These are phyloP conservation scores for Hanseniaspora guilliermondii DNA, from an alignment of 805 yeast genomes.

Conservation along the genomic window DNA sequence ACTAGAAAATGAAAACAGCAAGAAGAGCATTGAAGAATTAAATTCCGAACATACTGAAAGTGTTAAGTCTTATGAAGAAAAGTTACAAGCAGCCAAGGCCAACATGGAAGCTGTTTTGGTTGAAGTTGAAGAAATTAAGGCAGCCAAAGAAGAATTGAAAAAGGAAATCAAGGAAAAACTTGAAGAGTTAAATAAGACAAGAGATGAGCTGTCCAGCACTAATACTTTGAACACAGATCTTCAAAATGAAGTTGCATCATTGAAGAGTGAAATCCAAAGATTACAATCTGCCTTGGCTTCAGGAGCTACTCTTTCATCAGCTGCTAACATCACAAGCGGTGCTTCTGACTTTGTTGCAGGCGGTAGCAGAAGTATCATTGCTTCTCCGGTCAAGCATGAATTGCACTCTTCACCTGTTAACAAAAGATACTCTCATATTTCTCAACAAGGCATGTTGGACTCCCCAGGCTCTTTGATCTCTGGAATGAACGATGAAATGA, in stretches of 20 bases:
- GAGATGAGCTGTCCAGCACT: constrained; percentile 43
- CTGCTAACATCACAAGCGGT: constrained; percentile 26
- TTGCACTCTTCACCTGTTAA: constrained; percentile 9
- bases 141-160: constrained; percentile 50
- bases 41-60: constrained; percentile 38
- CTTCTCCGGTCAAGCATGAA: constrained; percentile 14
- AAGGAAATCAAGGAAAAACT: constrained; percentile 50
- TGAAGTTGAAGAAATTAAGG: constrained; percentile 47
- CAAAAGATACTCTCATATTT: constrained; percentile 15
- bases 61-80: constrained; percentile 40
- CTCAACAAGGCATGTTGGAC: constrained; percentile 19
- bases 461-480: constrained; percentile 7
- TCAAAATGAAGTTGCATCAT: constrained; percentile 42
- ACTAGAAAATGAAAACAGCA: constrained; percentile 42
- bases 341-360: constrained; percentile 22
- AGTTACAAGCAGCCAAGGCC: constrained; percentile 41
- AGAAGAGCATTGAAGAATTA: constrained; percentile 34
- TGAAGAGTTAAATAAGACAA: constrained; percentile 49
- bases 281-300: constrained; percentile 28
- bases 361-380: constrained; percentile 16
- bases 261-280: constrained; percentile 38
- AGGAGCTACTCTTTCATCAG: constrained; percentile 21
- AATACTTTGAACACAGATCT: constrained; percentile 55
- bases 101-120: constrained; percentile 47
- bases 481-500: constrained; percentile 1